Conservation (phyloP, 345 rosid genomes). For the Syzygium aromaticum region DNA sequence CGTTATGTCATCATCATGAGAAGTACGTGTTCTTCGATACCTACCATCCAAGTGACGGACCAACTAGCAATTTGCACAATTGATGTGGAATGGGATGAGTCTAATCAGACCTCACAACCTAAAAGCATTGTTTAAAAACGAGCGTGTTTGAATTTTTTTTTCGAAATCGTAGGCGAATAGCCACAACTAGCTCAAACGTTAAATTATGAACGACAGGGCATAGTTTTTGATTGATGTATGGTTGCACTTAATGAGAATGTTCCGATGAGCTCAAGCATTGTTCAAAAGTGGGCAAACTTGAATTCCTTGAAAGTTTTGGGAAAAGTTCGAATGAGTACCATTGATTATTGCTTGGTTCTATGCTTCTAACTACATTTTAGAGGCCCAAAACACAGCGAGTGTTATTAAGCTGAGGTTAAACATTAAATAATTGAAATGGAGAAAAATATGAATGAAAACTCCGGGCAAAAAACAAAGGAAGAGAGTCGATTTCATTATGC, state of each 20-base stretch:
- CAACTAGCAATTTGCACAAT: slow-evolving; percentile 18
- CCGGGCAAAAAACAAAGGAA: too few relatives aligned
- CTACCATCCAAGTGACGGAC: slow-evolving; percentile 19
- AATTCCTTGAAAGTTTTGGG: background rate
- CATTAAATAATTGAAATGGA: too few relatives aligned
- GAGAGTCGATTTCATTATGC: background rate
- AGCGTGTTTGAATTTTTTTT: background rate
- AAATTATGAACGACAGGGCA: background rate
- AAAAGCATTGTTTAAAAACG: background rate
- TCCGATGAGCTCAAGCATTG: background rate
- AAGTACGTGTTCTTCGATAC: slow-evolving; percentile 29
- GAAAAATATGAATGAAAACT: background rate
- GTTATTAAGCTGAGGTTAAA: too few relatives aligned
- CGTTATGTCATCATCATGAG: slow-evolving; percentile 1
- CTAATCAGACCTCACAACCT: background rate
- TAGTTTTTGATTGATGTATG: background rate
- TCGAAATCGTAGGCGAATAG: background rate
- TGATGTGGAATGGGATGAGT: background rate
- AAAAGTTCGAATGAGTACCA: background rate
- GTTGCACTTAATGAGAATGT: background rate
- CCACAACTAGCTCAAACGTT: background rate
- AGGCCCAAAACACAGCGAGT: background rate
- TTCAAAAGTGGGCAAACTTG: background rate
- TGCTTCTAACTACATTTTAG: background rate
- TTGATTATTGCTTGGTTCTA: background rate